A percentile compares a stretch with the other conserved stretches of the same genome.
These are phyloP conservation scores for Ophiostoma quercus DNA, from an alignment of 2,329 filamentous ascomycete species.

Conservation along the genomic window DNA sequence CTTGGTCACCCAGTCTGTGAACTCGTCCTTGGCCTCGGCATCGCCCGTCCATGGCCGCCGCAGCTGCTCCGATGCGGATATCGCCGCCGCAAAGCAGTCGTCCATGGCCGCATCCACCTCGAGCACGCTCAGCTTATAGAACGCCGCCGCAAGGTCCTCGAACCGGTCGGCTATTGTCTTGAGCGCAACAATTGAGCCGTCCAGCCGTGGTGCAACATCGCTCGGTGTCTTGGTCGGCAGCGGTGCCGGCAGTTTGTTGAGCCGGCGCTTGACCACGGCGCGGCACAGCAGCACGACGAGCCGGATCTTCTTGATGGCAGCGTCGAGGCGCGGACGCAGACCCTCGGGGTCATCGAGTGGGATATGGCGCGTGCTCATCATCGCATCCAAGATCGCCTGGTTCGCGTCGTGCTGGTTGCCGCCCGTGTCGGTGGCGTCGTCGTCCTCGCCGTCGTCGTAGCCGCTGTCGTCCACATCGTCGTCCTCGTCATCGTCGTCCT, in stretches of 20 bases:
- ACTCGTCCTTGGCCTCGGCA: conserved; percentile 57
- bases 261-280: conserved; percentile 62
- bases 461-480: conserved; percentile 40
- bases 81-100: conserved; percentile 56
- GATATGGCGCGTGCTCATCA: conserved; percentile 61
- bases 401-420: conserved; percentile 37
- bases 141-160: conserved; percentile 63
- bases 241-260: conserved; percentile 53
- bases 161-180: conserved; percentile 60
- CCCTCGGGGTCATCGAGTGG: conserved; percentile 58
- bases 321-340: conserved; percentile 61
- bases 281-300: conserved; percentile 64
- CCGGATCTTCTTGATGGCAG: conserved; percentile 58
- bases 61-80: conserved; percentile 51
- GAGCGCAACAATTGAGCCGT: conserved; percentile 53
- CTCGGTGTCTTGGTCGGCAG: conserved; percentile 33
- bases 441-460: conserved; percentile 32
- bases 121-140: conserved; percentile 62
- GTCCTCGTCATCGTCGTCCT: conserved; percentile 49
- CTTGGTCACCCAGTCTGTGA: conserved; percentile 66
- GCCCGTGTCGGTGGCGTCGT: conserved; percentile 22
- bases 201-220: conserved; percentile 42
- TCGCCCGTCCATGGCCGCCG: conserved; percentile 55
- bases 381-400: conserved; percentile 59
- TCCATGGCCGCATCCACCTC: conserved; percentile 56